Evolutionary conservation across 78 protist genomes (phyloP), one percentile per base, ranked within the genome.

Genomic region (Pigoraptor vietnamica): DNA sequence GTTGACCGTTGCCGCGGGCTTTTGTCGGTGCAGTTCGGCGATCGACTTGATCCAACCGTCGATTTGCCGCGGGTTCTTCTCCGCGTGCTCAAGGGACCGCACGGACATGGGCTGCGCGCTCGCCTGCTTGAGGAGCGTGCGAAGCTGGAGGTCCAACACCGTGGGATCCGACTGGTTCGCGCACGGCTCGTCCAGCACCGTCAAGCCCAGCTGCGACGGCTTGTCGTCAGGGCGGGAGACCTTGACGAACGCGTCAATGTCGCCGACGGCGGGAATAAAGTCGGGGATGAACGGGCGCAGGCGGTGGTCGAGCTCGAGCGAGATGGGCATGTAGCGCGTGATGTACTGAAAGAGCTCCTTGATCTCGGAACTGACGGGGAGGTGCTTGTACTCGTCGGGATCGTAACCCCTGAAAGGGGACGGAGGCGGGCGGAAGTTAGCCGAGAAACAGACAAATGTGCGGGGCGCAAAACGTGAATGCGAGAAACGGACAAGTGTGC

Each of bases 251-350:
- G 93, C 93, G 39, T 95, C 95, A 37, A 92, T 82, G 81, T 93
- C 95, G 23, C 95, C 95, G 23, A 96, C 91, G 0, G 98, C 89
- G 19, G 98, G 98, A 38, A 96, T 92, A 92, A 90, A 95, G 39
- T 96, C 97, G 0, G 98, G 96, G 25, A 96, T 92, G 93, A 95
- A 96, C 24, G 98, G 97, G 2, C 89, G 82, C 90, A 96, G 86
- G 87, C 40, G 79, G 24, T 97, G 90, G 39, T 94, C 96, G 37
- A 94, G 88, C 56, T 96, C 97, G 24, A 91, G 56, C 10, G 32
- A 14, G 9, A 81, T 90, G 33, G 96, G 93, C 37, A 90, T 89
- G 95, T 91, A 96, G 33, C 87, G 83, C 24, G 67, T 88, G 88
- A 96, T 95, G 93, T 88, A 91, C 88, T 55, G 81, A 86, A 96